These are phyloP conservation scores for Gonapodya prolifera DNA, from an alignment of 192 early-diverging fungal genomes.

Conservation along the genomic window DNA sequence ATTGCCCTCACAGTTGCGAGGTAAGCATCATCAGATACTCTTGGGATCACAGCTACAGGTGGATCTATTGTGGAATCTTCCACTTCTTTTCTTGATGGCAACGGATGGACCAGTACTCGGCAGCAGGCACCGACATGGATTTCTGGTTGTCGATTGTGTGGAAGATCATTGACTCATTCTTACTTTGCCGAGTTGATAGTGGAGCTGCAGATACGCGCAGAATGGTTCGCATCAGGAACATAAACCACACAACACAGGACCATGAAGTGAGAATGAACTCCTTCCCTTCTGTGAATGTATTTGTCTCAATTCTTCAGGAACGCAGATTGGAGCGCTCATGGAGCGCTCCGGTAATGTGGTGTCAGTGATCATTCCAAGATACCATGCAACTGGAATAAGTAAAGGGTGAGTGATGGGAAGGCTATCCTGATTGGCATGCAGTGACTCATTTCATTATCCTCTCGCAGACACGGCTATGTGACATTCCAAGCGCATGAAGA, in stretches of 20 bases:
- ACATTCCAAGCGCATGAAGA: conserved; percentile 53
- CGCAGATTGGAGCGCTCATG: conserved; percentile 49
- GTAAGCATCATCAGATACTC: too few relatives aligned
- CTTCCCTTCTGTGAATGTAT: not conserved
- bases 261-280: conserved; percentile 23
- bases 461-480: conserved; percentile 57
- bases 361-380: conserved; percentile 56
- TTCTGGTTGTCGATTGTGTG: too few relatives aligned
- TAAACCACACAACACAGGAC: conserved; percentile 58
- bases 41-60: too few relatives aligned
- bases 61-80: too few relatives aligned
- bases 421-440: too few relatives aligned
- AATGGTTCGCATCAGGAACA: conserved; percentile 57
- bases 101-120: too few relatives aligned
- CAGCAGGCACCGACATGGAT: too few relatives aligned
- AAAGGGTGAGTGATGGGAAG: conserved; percentile 53
- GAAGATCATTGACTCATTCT: too few relatives aligned
- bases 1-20: too few relatives aligned
- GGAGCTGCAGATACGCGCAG: conserved; percentile 52
- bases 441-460: not conserved
- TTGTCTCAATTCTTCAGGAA: not conserved
- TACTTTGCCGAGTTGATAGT: too few relatives aligned
- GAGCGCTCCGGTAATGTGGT: conserved; percentile 54
- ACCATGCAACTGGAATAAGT: conserved; percentile 56
- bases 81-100: too few relatives aligned